Conservation (phyloP, 2,329 filamentous ascomycete genomes). For the Fusarium secorum region DNA sequence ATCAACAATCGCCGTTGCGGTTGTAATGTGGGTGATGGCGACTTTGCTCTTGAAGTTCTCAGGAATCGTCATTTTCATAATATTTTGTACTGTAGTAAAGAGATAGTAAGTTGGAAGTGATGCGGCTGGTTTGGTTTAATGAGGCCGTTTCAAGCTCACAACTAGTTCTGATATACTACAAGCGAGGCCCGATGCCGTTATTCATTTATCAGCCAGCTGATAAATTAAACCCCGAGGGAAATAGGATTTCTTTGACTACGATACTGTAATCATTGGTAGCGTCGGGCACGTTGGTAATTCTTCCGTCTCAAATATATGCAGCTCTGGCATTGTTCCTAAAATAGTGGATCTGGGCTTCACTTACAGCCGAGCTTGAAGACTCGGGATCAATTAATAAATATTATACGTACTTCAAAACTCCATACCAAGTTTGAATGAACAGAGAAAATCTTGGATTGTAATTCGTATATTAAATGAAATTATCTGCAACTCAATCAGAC, state of each 20-base stretch:
- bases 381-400: neutral
- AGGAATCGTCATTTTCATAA: neutral
- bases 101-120: no score
- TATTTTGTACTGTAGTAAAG: no score
- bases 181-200: neutral
- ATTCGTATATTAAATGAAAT: neutral
- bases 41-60: neutral
- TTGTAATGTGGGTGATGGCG: neutral
- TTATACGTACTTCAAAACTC: accelerated
- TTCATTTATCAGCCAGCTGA: neutral
- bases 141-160: neutral
- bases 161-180: neutral
- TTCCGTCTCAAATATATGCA: neutral
- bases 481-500: neutral
- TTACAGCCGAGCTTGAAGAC: neutral
- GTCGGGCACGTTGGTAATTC: neutral
- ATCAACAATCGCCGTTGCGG: neutral
- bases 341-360: neutral
- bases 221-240: neutral
- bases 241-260: accelerated
- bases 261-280: neutral
- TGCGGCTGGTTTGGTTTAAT: accelerated
- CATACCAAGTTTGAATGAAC: accelerated
- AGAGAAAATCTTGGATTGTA: neutral
- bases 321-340: no score